Evolutionary conservation across 768 basidiomycete genomes (phyloP), one percentile per base, ranked within the genome.

Genomic region (Gloeophyllum trabeum): DNA sequence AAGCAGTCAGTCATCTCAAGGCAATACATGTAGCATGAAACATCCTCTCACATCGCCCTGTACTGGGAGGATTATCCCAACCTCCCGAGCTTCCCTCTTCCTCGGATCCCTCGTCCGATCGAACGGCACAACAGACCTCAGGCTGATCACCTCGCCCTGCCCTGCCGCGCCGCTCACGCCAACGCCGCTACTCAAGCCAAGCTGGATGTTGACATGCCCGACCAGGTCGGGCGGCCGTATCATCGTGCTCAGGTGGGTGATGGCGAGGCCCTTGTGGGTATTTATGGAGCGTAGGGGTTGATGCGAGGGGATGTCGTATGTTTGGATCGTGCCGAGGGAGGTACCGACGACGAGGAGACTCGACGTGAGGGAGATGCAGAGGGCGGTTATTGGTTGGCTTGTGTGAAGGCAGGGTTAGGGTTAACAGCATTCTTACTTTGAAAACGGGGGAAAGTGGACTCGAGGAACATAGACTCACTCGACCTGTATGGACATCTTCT

Each of bases 281-380:
- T 75, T 71, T 49, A 97, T 78, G 21, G 84, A 82, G 36, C 92
- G 83, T 21, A 96, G 64, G 22, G 79, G 76, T 55, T 98, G 93
- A 54, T 92, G 88, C 0, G 94, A 94, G 2, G 88, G 77, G 23
- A 94, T 73, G 47, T 96, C 87, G 57, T 92, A 90, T 28, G 91
- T 59, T 44, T 88, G 73, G 39, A 97, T 73, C 10, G 76, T 55
- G 2, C 90, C 90, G 2, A 71, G 59, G 2, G 71, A 57, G 0
- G 90, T 93, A 18, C 94, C 92, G 24, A 78, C 76, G n/a, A 98
- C 61, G 7, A 99, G 75, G 34, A 83, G 69, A 2, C 87, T 73
- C 0, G 79, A 75, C 7, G 83, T 85, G 20, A 86, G 52, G 0
- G 94, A 96, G 37, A 94, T 76, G 4, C 79, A 60, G 12, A 97